A percentile compares a stretch with the other conserved stretches of the same genome.
Conservation (phyloP, 352 stramenopile genomes). For the Blastocystis sp. region DNA sequence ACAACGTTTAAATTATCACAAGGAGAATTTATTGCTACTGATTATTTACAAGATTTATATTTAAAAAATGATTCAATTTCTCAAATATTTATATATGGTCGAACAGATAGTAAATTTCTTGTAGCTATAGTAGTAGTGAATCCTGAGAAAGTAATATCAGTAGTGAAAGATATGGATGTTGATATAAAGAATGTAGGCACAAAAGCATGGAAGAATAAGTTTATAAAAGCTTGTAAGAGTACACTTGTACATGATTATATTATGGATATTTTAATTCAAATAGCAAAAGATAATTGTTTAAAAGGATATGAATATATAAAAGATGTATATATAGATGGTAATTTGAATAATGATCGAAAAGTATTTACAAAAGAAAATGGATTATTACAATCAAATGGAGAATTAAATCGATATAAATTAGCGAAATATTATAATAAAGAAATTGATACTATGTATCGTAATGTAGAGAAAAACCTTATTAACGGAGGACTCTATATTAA, state of each 20-base stretch:
- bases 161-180: conserved; percentile 3
- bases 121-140: conserved; percentile 56
- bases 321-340: conserved; percentile 50
- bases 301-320: conserved; percentile 53
- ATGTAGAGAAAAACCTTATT: too few relatives aligned
- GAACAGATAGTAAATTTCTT: conserved; percentile 54
- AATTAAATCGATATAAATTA: conserved; percentile 54
- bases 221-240: not conserved
- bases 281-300: conserved; percentile 51
- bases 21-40: conserved; percentile 59
- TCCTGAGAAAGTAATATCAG: conserved; percentile 37
- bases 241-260: conserved; percentile 41
- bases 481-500: too few relatives aligned
- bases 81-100: conserved; percentile 58
- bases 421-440: conserved; percentile 48
- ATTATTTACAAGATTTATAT: conserved; percentile 57
- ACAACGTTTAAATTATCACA: conserved; percentile 68
- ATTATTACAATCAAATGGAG: conserved; percentile 57
- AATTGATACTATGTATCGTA: conserved; percentile 55
- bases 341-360: conserved; percentile 38
- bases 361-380: conserved; percentile 55
- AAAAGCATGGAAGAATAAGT: conserved; percentile 23
- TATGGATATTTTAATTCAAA: conserved; percentile 47
- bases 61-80: conserved; percentile 52
- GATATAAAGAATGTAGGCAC: conserved; percentile 17